phyloP scores from a whole-genome alignment of 192 early-diverging fungal species.

The Podila horticola region DNA sequence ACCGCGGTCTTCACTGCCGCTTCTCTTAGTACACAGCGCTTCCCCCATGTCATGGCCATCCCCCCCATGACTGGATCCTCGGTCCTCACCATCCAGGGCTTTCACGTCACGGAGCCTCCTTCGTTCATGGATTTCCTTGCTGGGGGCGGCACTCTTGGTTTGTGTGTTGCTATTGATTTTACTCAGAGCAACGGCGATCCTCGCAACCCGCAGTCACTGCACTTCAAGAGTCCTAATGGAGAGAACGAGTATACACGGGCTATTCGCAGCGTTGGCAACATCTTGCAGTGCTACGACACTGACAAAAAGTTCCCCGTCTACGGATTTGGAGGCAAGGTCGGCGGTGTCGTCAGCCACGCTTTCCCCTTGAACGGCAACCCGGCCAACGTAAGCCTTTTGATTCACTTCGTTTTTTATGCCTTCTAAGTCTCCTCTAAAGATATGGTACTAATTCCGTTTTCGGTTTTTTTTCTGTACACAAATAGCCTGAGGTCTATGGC shows the following conservation, averaged over 20 bases:
- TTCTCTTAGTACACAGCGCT: constrained; percentile 19
- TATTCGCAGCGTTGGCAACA: constrained; percentile 57
- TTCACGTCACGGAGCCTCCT: constrained; percentile 26
- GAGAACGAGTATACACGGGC: constrained; percentile 64
- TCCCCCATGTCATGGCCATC: constrained; percentile 28
- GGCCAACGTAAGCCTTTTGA: constrained; percentile 23
- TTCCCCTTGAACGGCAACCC: constrained; percentile 57
- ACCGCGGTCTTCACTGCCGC: constrained; percentile 17
- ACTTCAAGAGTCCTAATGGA: constrained; percentile 45
- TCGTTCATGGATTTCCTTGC: constrained; percentile 65
- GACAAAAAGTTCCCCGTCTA: constrained; percentile 61
- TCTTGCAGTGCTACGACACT: constrained; percentile 62
- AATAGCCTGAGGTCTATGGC: constrained; percentile 63
- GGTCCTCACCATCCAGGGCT: constrained; percentile 24
- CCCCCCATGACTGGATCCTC: constrained; percentile 28
- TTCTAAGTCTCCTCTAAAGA: not conserved
- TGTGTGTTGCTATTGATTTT: constrained; percentile 66
- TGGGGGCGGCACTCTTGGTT: constrained; percentile 55
- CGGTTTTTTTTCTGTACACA: not conserved
- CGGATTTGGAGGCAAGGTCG: constrained; percentile 65
- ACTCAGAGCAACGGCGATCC: constrained; percentile 64
- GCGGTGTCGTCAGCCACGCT: constrained; percentile 54
- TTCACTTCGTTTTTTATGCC: not conserved
- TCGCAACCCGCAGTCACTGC: constrained; percentile 50
- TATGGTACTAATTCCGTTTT: too few relatives aligned